A percentile compares a stretch with the other conserved stretches of the same genome.
Evolutionary conservation across 257 asterid genomes (phyloP).

Genomic region (Pogostemon cablin): DNA sequence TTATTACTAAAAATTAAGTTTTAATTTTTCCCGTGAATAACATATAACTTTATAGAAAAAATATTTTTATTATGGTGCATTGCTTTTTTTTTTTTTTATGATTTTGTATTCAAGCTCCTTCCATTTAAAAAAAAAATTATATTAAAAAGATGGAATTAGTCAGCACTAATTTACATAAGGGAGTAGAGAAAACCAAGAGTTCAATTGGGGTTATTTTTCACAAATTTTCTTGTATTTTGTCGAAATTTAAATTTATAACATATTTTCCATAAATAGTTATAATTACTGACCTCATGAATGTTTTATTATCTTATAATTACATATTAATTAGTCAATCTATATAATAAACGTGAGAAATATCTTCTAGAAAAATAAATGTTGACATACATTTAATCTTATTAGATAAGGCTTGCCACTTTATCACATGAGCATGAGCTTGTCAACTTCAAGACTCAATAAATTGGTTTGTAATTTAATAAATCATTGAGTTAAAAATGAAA

Average conservation of each 20-base stretch:
- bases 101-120: too few relatives aligned
- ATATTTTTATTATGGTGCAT: too few relatives aligned
- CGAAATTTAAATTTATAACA: not conserved
- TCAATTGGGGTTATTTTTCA: too few relatives aligned
- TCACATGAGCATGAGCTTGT: conserved; percentile 23
- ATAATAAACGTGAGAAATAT: conserved; percentile 5
- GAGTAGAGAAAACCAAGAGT: too few relatives aligned
- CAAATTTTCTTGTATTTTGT: too few relatives aligned
- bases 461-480: conserved; percentile 25
- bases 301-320: not conserved
- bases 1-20: too few relatives aligned
- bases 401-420: conserved; percentile 34
- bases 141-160: too few relatives aligned
- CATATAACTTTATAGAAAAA: too few relatives aligned
- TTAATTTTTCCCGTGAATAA: too few relatives aligned
- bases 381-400: conserved; percentile 11
- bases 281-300: not conserved
- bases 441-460: conserved; percentile 27
- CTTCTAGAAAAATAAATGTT: conserved; percentile 18
- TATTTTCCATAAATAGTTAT: not conserved
- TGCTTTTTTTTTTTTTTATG: too few relatives aligned
- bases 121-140: too few relatives aligned
- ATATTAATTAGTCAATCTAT: not conserved
- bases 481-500: conserved; percentile 24
- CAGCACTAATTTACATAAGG: too few relatives aligned